phyloP scores from a whole-genome alignment of 257 asterid species.

The Capsicum rhomboideum region DNA sequence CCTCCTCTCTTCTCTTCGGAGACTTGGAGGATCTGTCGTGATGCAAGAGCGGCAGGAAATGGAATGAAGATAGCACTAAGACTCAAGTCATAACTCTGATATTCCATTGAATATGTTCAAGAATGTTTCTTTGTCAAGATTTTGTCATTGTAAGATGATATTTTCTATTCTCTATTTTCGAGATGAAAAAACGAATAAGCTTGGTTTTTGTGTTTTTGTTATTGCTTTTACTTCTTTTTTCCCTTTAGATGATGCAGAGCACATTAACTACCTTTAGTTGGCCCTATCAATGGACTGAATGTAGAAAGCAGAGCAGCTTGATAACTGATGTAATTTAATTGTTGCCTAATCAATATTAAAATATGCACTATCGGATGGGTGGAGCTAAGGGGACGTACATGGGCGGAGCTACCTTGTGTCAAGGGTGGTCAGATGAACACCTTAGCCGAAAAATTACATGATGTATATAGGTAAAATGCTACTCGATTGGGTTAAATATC shows the following conservation, averaged over 20 bases:
- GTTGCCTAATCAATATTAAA: not conserved
- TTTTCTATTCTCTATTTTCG: not conserved
- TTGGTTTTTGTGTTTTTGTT: not conserved
- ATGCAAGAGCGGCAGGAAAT: conserved; percentile 28
- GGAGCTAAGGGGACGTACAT: too few species aligned
- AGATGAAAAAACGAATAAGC: not conserved
- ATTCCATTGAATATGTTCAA: not conserved
- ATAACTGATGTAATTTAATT: not conserved
- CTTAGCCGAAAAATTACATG: too few species aligned
- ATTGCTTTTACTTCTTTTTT: not conserved
- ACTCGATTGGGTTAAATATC: too few species aligned
- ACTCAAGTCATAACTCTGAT: not conserved
- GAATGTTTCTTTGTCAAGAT: not conserved
- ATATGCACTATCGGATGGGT: not conserved
- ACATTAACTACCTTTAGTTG: not conserved
- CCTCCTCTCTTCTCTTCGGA: not conserved
- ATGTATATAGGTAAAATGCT: too few species aligned
- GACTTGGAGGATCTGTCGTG: conserved; percentile 8
- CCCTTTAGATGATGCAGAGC: not conserved
- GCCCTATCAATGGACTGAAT: not conserved
- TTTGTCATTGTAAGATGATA: not conserved
- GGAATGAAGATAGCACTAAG: conserved; percentile 13
- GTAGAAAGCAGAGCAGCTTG: not conserved
- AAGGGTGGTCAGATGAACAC: too few species aligned
- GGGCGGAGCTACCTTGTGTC: too few species aligned